Evolutionary conservation across 2,329 filamentous ascomycete genomes (phyloP).

Genomic region (Karstenula rhodostoma): DNA sequence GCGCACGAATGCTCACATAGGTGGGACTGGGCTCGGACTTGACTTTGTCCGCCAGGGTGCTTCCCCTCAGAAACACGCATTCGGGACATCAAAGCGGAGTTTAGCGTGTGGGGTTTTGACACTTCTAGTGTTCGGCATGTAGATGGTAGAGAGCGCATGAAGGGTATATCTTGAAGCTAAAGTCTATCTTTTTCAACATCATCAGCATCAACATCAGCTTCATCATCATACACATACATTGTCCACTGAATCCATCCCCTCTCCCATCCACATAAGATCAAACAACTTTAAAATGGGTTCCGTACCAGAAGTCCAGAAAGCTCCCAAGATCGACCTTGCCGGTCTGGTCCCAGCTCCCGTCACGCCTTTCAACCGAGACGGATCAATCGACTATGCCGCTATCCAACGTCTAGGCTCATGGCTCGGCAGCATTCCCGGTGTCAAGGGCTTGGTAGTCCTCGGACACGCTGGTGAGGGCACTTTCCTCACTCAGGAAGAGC

Average conservation of each 20-base stretch:
- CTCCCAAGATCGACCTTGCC: constrained; percentile 54
- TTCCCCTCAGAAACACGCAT: background rate
- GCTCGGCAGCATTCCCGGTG: constrained; percentile 61
- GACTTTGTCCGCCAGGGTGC: constrained; percentile 3
- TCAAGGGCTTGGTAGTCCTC: constrained; percentile 63
- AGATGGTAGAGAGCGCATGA: background rate
- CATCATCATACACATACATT: constrained; percentile 8
- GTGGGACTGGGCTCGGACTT: background rate
- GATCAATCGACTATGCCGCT: constrained; percentile 60
- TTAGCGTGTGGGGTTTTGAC: background rate
- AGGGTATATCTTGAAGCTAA: constrained; percentile 3
- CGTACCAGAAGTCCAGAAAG: constrained; percentile 31
- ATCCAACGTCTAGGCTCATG: constrained; percentile 63
- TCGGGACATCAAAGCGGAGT: constrained; percentile 1
- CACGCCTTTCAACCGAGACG: constrained; percentile 60
- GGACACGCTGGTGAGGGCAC: constrained; percentile 65
- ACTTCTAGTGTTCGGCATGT: background rate
- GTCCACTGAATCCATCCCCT: background rate
- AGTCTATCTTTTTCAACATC: background rate
- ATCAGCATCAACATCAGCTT: background rate
- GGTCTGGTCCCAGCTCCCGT: constrained; percentile 62
- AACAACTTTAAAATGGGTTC: constrained; percentile 31
- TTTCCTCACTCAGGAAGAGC: constrained; percentile 61
- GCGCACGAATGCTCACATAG: background rate
- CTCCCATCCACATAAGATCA: background rate